A percentile compares a stretch with the other conserved stretches of the same genome.
phyloP scores from a whole-genome alignment of 441 rosid genomes.

The Rhodomyrtus psidioides region DNA sequence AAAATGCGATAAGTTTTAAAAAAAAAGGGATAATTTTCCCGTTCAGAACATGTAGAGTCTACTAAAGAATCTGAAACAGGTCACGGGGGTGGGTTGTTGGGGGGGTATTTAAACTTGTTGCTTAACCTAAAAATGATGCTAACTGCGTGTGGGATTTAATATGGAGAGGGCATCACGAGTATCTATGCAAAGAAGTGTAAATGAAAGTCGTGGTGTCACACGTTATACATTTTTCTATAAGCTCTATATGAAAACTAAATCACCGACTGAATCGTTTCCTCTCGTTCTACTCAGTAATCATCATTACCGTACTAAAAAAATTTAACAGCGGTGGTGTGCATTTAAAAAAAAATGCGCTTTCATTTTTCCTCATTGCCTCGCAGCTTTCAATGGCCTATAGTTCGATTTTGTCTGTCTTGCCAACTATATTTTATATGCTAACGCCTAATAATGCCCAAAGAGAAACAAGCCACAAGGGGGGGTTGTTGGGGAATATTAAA shows the following conservation, averaged over 20 bases:
- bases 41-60: neutral
- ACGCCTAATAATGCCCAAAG: neutral
- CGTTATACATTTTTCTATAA: neutral
- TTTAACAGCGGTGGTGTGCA: no score
- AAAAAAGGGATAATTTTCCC: no score
- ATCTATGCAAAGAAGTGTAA: neutral
- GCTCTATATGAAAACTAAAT: neutral
- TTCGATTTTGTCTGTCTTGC: no score
- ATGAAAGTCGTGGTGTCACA: neutral
- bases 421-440: no score
- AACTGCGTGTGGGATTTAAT: neutral
- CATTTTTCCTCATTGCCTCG: no score
- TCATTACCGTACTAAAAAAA: accelerated
- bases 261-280: accelerated
- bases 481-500: neutral
- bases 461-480: neutral
- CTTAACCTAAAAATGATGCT: neutral
- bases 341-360: no score
- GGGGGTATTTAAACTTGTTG: neutral
- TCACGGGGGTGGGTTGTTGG: neutral
- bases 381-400: no score
- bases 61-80: neutral
- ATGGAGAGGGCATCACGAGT: neutral
- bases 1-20: no score
- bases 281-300: neutral